Evolutionary conservation across 1,139 yeast species (phyloP), one percentile per base, ranked within the genome.

Genomic region (Kurtzmaniella natalensis): DNA sequence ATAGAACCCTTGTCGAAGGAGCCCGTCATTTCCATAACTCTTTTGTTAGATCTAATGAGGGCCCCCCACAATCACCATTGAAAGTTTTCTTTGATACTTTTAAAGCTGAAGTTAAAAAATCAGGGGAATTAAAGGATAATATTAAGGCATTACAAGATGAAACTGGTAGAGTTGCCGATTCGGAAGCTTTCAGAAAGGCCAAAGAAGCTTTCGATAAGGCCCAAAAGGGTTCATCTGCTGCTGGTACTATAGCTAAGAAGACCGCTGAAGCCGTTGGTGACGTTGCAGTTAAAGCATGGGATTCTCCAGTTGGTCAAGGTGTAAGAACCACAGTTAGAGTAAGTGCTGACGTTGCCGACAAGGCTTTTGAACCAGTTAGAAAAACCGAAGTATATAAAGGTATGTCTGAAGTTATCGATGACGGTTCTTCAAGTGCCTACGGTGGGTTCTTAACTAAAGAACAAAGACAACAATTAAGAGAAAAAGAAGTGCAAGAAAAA

Each of bases 61-160:
- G 35, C 9, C 17, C 23, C 13, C 54, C 61, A 19, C 82, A 83
- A 53, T 78, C 95, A 10, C 98, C 99, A 14, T 64, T 88, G 56
- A 88, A 87, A 56, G 96, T 94, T 36, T 94, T 94, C 57, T 78
- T 87, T 43, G 95, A 92, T 42, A 92, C 98, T 1, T 94, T 94
- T 68, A 81, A 74, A 55, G 70, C 72, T 39, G 99, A 94, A 62
- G 92, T 95, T 78, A 79, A 84, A 56, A 89, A 92, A 59, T 82
- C 92, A 33, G 75, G 75, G 49, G 98, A 94, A 55, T 72, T 94
- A 40, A 94, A 92, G 54, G 88, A 86, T 40, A 87, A 88, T 51
- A 87, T 94, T 53, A 92, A 92, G 60, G 95, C 96, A 10, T 72
- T 94, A 39, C 95, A 88, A 57, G 96, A 92, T 60, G 97, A 94